Percentiles rank a stretch among this genome's conserved stretches.
These are phyloP conservation scores for Suillus bovinus DNA, from an alignment of 768 basidiomycete species.

Conservation along the genomic window DNA sequence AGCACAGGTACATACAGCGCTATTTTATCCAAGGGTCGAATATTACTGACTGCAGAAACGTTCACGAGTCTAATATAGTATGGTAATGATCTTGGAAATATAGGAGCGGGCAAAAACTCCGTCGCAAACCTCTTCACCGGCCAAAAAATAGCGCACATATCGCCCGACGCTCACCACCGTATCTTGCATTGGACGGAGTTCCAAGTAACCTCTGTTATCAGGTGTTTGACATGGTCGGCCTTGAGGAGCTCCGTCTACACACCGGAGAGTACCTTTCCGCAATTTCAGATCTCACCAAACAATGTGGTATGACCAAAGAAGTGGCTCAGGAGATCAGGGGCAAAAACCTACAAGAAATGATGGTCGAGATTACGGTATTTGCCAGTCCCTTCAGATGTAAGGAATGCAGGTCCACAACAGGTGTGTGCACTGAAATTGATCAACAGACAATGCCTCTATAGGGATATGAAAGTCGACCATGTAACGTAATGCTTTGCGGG, in stretches of 20 bases:
- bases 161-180: constrained; percentile 33
- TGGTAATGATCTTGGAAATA: constrained; percentile 44
- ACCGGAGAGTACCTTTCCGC: constrained; percentile 27
- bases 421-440: neutral
- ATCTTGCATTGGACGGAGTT: constrained; percentile 38
- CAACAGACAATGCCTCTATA: neutral
- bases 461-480: neutral
- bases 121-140: constrained; percentile 35
- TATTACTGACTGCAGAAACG: neutral
- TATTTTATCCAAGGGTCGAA: neutral
- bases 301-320: constrained; percentile 23
- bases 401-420: neutral
- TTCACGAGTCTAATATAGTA: neutral
- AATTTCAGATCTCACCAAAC: constrained; percentile 26
- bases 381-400: neutral
- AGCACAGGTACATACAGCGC: neutral
- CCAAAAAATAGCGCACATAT: constrained; percentile 21
- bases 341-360: too few species aligned
- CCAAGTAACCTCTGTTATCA: constrained; percentile 26
- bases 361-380: too few species aligned
- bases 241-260: constrained; percentile 32
- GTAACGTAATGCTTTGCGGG: constrained; percentile 43
- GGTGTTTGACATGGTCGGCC: constrained; percentile 36
- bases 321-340: neutral
- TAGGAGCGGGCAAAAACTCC: constrained; percentile 37